Percentiles rank a stretch among this genome's conserved stretches.
Evolutionary conservation across 2,329 filamentous ascomycete species (phyloP).

Genomic region (Monosporascus sp.): DNA sequence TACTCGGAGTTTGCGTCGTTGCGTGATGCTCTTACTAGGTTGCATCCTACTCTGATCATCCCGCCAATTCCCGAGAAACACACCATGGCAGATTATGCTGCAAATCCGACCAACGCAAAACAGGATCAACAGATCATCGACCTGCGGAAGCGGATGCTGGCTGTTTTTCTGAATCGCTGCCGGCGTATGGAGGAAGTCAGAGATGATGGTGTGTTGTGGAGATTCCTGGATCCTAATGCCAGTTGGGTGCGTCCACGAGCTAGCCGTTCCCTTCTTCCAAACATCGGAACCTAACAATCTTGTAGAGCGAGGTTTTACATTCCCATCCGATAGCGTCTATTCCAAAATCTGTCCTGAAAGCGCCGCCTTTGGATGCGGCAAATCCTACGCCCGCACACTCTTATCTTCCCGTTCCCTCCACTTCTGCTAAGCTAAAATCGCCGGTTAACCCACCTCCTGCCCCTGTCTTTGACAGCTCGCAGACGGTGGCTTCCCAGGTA

Average conservation of each 20-base stretch:
- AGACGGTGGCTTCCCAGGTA: slow-evolving; percentile 45
- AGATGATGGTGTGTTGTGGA: slow-evolving; percentile 94
- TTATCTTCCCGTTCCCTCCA: slow-evolving; percentile 79
- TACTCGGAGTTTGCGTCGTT: slow-evolving; percentile 97
- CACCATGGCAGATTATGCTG: slow-evolving; percentile 96
- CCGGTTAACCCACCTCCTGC: slow-evolving; percentile 31
- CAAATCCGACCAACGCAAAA: slow-evolving; percentile 95
- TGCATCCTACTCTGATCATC: slow-evolving; percentile 92
- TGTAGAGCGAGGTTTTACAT: slow-evolving; percentile 85
- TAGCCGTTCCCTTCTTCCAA: neutral
- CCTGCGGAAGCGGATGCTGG: slow-evolving; percentile 91
- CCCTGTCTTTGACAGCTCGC: slow-evolving; percentile 30
- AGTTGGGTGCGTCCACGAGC: slow-evolving; percentile 72
- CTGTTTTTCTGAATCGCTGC: slow-evolving; percentile 91
- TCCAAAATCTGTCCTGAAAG: slow-evolving; percentile 89
- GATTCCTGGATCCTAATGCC: slow-evolving; percentile 94
- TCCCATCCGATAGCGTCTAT: slow-evolving; percentile 86
- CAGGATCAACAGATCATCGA: slow-evolving; percentile 97
- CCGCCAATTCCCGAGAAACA: slow-evolving; percentile 98
- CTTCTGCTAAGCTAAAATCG: slow-evolving; percentile 79
- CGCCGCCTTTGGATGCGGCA: slow-evolving; percentile 91
- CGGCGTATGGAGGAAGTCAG: slow-evolving; percentile 86
- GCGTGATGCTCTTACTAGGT: slow-evolving; percentile 77
- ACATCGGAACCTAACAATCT: slow-evolving; percentile 19
- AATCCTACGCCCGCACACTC: slow-evolving; percentile 83